phyloP scores from a whole-genome alignment of 140 eudicot species.

The Ambrosia hybrid region DNA sequence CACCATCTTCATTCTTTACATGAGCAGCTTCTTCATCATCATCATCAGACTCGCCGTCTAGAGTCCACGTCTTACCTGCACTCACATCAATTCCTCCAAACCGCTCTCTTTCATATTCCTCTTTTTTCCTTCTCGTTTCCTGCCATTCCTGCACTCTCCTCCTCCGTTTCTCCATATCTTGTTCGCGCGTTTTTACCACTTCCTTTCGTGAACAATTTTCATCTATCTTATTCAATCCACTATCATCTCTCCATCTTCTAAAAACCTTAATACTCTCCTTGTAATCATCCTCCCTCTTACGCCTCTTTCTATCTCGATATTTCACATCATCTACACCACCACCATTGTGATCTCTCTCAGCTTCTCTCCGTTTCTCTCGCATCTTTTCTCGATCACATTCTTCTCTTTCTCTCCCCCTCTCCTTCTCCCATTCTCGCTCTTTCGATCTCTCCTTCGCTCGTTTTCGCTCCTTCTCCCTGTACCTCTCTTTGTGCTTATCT shows the following conservation, averaged over 20 bases:
- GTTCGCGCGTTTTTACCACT: no score
- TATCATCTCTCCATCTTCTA: conserved; percentile 65
- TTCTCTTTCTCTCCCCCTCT: conserved; percentile 35
- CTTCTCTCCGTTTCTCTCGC: background rate
- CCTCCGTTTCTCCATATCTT: conserved; percentile 78
- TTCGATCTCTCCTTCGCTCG: conserved; percentile 16
- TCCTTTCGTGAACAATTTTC: no score
- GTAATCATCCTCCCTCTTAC: conserved; percentile 45
- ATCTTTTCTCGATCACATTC: no score
- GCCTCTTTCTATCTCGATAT: background rate
- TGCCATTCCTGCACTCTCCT: conserved; percentile 99
- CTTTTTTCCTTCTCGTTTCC: conserved; percentile 79
- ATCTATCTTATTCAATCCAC: conserved; percentile 56
- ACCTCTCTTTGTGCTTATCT: background rate
- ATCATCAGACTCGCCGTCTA: conserved; percentile 94
- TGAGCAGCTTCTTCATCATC: conserved; percentile 46
- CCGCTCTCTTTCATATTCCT: conserved; percentile 70
- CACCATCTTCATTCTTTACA: conserved; percentile 49
- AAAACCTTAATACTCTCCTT: conserved; percentile 40
- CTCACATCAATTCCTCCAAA: conserved; percentile 44
- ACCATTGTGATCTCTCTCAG: background rate
- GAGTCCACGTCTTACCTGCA: conserved; percentile 81
- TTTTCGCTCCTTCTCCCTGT: conserved; percentile 25
- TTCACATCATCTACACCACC: background rate
- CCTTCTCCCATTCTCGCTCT: conserved; percentile 30